Evolutionary conservation across 495 filamentous ascomycete genomes (phyloP), one percentile per base, ranked within the genome.

Genomic region (Poronia punctata): DNA sequence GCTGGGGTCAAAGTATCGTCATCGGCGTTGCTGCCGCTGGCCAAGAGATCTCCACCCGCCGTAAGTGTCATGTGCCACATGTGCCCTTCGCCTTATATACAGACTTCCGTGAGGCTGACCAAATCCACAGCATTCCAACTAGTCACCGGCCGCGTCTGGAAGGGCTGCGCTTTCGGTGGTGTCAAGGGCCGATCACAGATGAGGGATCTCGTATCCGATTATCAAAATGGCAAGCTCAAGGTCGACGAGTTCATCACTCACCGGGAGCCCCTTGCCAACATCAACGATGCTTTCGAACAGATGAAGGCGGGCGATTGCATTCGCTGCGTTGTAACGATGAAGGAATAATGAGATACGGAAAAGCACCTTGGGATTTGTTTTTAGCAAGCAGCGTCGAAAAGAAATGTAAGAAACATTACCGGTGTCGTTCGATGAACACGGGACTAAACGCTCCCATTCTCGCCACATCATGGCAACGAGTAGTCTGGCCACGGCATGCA

Each of bases 211-310:
- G 89, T 98, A 5, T 72, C 81, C 38, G 93, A 97, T 62, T 98
- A 98, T 62, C 74, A 94, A 61, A 71, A 71, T 17, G 88, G 88
- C 47, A 76, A 84, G 55, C 77, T 98, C 56, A 97, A 95, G 84
- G 90, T 98, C 27, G 93, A 98, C 56, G 92, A 98, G 71, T 97
- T 97, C 73, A 97, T 98, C 67, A 98, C 92, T 20, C 93, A 98
- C 72, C 82, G 92, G 30, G 83, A 93, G 74, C 67, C 69, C 6
- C 71, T 98, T 32, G 56, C 59, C 17, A 72, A 79, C 35, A 96
- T 98, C 68, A 96, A 95, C 72, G 70, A 69, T 14, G 89, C 88
- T 8, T 98, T 98, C 48, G 76, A 85, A 35, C 76, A 82, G 63
- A 98, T 98, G 92, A 95, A 95, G 76, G 69, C 76, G 38, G 92